Percentiles rank a stretch among this genome's conserved stretches.
Evolutionary conservation across 495 filamentous ascomycete species (phyloP).

Genomic region (Massariosphaeria phaeospora): DNA sequence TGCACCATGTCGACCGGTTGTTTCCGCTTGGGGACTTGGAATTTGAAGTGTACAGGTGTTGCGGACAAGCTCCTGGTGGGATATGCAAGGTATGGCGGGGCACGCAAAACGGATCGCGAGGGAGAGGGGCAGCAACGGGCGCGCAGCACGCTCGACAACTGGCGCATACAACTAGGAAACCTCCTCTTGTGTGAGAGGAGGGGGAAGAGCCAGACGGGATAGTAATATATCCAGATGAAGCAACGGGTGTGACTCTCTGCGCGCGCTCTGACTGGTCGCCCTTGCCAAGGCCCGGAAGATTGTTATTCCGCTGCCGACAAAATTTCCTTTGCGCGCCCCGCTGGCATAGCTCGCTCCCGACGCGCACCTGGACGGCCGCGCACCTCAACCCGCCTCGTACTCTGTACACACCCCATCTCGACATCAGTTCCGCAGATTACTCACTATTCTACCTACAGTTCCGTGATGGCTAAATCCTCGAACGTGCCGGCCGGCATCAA

Average conservation of each 20-base stretch:
- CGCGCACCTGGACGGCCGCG: no score
- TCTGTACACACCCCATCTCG: no score
- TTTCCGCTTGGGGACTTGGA: slow-evolving; percentile 22
- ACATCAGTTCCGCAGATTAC: no score
- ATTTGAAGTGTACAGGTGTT: slow-evolving; percentile 11
- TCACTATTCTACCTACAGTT: no score
- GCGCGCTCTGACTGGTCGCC: background rate
- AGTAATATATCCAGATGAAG: slow-evolving; percentile 17
- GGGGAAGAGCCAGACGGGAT: background rate
- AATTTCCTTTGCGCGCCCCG: no score
- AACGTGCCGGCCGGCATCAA: slow-evolving; percentile 22
- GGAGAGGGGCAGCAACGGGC: slow-evolving; percentile 24
- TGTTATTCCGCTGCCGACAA: background rate
- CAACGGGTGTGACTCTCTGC: slow-evolving; percentile 8
- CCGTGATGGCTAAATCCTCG: slow-evolving; percentile 41
- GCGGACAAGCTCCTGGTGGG: slow-evolving; percentile 23
- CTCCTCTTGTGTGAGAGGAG: slow-evolving; percentile 11
- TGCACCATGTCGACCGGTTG: slow-evolving; percentile 33
- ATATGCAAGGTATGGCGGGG: slow-evolving; percentile 22
- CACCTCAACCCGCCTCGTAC: no score
- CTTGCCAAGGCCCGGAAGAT: background rate
- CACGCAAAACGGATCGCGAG: slow-evolving; percentile 12
- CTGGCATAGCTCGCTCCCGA: no score
- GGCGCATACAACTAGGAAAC: slow-evolving; percentile 27
- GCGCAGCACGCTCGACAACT: slow-evolving; percentile 21